These are phyloP conservation scores for Ligustrum vulgare DNA, from an alignment of 257 asterid species.

Conservation along the genomic window DNA sequence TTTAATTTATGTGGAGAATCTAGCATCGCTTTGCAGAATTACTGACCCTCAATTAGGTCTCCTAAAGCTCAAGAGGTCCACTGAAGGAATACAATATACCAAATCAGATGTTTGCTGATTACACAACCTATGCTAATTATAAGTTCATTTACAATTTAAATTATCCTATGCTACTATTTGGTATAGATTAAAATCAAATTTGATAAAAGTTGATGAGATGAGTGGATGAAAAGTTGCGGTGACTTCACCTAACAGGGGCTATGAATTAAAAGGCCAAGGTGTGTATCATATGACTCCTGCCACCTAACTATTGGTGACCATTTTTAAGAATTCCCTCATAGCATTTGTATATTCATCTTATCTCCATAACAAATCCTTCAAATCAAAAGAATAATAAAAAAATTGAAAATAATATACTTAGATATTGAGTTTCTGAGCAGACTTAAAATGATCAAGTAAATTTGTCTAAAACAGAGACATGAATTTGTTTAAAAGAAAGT, in stretches of 20 bases:
- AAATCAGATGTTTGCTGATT: neutral
- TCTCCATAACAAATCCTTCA: neutral
- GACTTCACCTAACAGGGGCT: neutral
- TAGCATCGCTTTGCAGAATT: neutral
- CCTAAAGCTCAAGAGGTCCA: neutral
- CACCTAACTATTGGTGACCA: neutral
- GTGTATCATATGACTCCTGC: neutral
- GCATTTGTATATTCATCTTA: neutral
- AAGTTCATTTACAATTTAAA: neutral
- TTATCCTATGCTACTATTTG: neutral
- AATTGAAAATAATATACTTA: too few relatives aligned
- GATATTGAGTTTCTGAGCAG: neutral
- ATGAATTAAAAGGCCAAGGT: neutral
- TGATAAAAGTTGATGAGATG: too few relatives aligned
- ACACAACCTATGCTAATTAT: neutral
- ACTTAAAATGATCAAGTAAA: neutral
- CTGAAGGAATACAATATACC: neutral
- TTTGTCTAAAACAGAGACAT: neutral
- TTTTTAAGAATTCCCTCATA: neutral
- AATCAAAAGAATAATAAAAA: too few relatives aligned
- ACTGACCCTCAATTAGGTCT: neutral
- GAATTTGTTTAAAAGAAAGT: too few relatives aligned
- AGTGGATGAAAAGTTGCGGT: too few relatives aligned
- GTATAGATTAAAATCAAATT: too few relatives aligned
- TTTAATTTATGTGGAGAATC: neutral